Base-by-base conservation (phyloP, 345 rosid species). In the Firmiana major region DNA sequence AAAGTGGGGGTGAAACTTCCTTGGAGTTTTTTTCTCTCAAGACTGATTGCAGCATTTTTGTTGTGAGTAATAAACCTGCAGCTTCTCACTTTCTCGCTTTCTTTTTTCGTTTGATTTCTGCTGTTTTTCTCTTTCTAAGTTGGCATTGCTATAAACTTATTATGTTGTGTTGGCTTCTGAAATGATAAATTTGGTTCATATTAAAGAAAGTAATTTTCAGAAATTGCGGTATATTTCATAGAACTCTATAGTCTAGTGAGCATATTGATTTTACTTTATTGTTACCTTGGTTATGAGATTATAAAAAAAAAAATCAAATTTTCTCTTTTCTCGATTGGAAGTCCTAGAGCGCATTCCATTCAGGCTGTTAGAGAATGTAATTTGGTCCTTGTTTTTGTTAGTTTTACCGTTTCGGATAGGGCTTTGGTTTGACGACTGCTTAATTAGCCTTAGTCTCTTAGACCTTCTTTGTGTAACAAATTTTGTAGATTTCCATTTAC, bases 41-140 rank as follows among this genome's bases (percentile, higher is more conserved):
- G 86, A 92, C 98, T 0, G 99, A 96, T 83, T 96, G 97, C 86
- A 87, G 99, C 83, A 81, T 92, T 51, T 92, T 96, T 80, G 92
- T 90, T 87, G 98, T 96, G 75, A 88, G 93, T 74, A 43, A n/a
- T 31, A 36, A 10, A 1, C 45, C 16, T 4, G 15, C 40, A 28
- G 34, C 7, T n/a, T 1, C 15, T 1, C 15, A 3, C 9, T 36
- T 19, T 49, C 15, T 3, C 51, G 51, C 51, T 0, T n/a, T 5
- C 36, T 26, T 16, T 5, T 42, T 6, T 2, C 19, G n/a, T 42
- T 63, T 13, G 12, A 2, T 55, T 55, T n/a, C 59, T 54, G n/a
- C 7, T n/a, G 3, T n/a, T 69, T 36, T 15, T 24, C 36, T 69
- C 16, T 26, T 69, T 26, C 17, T 10, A 10, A 21, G 71, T 46